These are phyloP conservation scores for Globisporangium paroecandrum DNA, from an alignment of 352 stramenopile species.

Conservation along the genomic window DNA sequence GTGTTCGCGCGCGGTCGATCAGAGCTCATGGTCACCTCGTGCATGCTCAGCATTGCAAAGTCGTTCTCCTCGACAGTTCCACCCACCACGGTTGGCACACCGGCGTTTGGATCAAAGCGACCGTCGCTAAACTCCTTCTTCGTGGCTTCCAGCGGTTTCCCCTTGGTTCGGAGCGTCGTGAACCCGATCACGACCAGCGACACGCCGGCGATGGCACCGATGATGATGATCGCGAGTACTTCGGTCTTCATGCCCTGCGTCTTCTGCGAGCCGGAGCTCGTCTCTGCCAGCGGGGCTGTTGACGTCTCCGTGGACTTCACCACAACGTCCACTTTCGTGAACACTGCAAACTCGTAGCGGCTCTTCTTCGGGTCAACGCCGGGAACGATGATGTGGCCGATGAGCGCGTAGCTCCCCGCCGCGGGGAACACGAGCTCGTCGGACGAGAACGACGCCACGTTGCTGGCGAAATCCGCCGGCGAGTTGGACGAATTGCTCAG, in stretches of 20 bases:
- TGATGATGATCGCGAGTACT: conserved; percentile 61
- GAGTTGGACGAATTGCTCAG: conserved; percentile 48
- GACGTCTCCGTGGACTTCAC: conserved; percentile 26
- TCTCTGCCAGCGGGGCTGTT: conserved; percentile 23
- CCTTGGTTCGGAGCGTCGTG: conserved; percentile 53
- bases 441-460: conserved; percentile 44
- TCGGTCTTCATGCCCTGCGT: conserved; percentile 50
- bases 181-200: conserved; percentile 63
- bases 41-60: conserved; percentile 79
- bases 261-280: conserved; percentile 6
- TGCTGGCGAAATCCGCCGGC: conserved; percentile 51
- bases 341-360: conserved; percentile 70
- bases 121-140: conserved; percentile 15
- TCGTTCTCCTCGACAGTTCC: conserved; percentile 52
- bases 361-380: conserved; percentile 33
- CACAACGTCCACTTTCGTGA: conserved; percentile 37
- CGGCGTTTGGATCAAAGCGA: conserved; percentile 20
- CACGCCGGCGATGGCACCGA: conserved; percentile 64
- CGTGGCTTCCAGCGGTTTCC: conserved; percentile 14
- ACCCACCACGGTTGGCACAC: conserved; percentile 19
- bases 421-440: conserved; percentile 50
- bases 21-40: conserved; percentile 58
- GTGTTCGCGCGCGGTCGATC: conserved; percentile 32
- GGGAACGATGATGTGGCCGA: conserved; percentile 64
- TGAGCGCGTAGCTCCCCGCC: conserved; percentile 45